Evolutionary conservation across 2,329 filamentous ascomycete species (phyloP).

Genomic region (Penicillium hesseltinei): DNA sequence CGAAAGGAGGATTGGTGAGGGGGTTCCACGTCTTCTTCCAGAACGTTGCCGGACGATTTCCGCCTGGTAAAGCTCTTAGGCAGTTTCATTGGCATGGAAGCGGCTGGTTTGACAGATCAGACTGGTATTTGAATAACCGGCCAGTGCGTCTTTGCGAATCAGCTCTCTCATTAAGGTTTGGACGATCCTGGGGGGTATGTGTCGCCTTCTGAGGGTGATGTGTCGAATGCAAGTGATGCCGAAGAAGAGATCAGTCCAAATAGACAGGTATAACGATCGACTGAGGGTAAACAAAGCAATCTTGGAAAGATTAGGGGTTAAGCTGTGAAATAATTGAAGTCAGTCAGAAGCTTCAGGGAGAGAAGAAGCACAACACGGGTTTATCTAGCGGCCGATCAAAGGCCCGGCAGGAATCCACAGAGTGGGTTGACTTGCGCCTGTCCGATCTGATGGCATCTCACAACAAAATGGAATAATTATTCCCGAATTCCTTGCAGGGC

Average conservation of each 20-base stretch:
- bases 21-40: conserved; percentile 50
- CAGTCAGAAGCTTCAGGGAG: conserved; percentile 23
- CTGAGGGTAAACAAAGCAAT: not conserved
- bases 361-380: conserved; percentile 15
- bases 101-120: not conserved
- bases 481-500: conserved; percentile 13
- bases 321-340: conserved; percentile 9
- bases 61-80: conserved; percentile 54
- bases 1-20: conserved; percentile 49
- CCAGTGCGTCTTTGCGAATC: conserved; percentile 1
- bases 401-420: conserved; percentile 23
- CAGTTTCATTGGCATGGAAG: conserved; percentile 55
- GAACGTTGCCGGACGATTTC: conserved; percentile 55
- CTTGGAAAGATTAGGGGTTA: conserved; percentile 9
- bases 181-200: conserved; percentile 2
- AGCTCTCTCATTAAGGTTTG: conserved; percentile 15
- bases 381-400: conserved; percentile 26
- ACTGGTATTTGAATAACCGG: conserved; percentile 2
- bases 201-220: conserved; percentile 12
- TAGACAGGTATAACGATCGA: conserved; percentile 1
- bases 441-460: conserved; percentile 14
- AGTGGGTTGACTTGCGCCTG: conserved; percentile 15
- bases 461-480: conserved; percentile 5
- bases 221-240: conserved; percentile 20
- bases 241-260: conserved; percentile 16